Percentiles rank a stretch among this genome's conserved stretches.
These are phyloP conservation scores for Scutellaria galericulata DNA, from an alignment of 257 asterid genomes.

Conservation along the genomic window DNA sequence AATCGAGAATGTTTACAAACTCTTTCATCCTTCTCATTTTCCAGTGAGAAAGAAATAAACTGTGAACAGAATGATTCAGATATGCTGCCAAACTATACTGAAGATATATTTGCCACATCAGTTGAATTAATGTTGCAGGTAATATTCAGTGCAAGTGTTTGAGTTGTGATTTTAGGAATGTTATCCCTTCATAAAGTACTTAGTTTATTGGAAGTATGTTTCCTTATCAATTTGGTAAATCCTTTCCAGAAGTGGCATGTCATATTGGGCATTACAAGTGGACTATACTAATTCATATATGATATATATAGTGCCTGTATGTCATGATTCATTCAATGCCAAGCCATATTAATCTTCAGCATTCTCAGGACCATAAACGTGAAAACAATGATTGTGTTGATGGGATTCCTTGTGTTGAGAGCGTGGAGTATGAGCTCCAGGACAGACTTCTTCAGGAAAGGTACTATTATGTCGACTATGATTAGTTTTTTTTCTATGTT, in stretches of 20 bases:
- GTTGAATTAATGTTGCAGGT: slow-evolving; percentile 41
- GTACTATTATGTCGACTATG: slow-evolving; percentile 34
- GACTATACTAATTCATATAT: neutral
- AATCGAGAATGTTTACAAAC: slow-evolving; percentile 29
- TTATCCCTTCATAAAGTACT: slow-evolving; percentile 19
- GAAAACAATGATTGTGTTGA: slow-evolving; percentile 27
- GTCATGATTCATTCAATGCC: slow-evolving; percentile 19
- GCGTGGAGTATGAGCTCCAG: slow-evolving; percentile 42
- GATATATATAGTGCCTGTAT: slow-evolving; percentile 17
- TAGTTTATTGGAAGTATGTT: slow-evolving; percentile 21
- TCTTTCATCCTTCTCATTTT: slow-evolving; percentile 38
- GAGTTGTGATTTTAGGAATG: slow-evolving; percentile 21
- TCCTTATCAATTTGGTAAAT: slow-evolving; percentile 17
- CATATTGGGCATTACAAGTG: slow-evolving; percentile 13
- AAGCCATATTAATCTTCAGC: slow-evolving; percentile 23
- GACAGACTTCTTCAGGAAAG: slow-evolving; percentile 57
- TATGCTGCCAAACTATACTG: slow-evolving; percentile 39
- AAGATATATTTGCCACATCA: slow-evolving; percentile 36
- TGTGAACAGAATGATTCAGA: slow-evolving; percentile 35
- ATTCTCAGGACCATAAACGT: slow-evolving; percentile 44
- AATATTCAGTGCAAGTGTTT: slow-evolving; percentile 33
- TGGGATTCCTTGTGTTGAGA: slow-evolving; percentile 31
- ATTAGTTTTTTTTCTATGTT: slow-evolving; percentile 11
- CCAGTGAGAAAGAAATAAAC: slow-evolving; percentile 30
- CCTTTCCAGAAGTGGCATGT: slow-evolving; percentile 27